Conservation (phyloP, 176 grass and related monocot genomes). For the Phoenix dactylifera region DNA sequence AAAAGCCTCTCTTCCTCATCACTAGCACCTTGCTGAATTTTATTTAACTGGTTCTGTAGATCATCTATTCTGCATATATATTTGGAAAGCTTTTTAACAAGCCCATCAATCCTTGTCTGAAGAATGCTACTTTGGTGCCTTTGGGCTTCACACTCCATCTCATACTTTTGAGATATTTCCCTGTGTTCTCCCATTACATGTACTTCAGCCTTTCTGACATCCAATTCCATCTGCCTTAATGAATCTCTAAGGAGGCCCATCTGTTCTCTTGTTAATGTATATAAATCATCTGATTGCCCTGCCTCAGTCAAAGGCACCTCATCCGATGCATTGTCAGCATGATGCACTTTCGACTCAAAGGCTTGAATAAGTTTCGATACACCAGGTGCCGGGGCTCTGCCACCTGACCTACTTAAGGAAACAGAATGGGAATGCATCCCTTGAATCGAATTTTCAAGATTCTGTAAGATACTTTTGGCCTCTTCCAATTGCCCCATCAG, state of each 20-base stretch:
- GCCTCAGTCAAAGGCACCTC: constrained; percentile 19
- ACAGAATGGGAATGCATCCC: constrained; percentile 44
- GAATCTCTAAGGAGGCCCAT: constrained; percentile 41
- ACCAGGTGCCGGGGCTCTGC: constrained; percentile 28
- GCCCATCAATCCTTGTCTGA: constrained; percentile 55
- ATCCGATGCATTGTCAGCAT: constrained; percentile 38
- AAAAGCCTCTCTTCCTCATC: constrained; percentile 37
- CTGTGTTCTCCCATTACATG: constrained; percentile 32
- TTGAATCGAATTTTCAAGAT: constrained; percentile 66
- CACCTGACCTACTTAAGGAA: constrained; percentile 8
- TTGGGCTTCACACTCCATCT: constrained; percentile 33
- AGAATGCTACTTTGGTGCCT: constrained; percentile 29
- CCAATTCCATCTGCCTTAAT: constrained; percentile 44
- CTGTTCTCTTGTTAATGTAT: constrained; percentile 39
- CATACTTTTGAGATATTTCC: constrained; percentile 33
- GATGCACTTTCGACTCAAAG: constrained; percentile 64
- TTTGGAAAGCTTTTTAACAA: constrained; percentile 44
- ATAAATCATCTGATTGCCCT: constrained; percentile 36
- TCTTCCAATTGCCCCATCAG: constrained; percentile 51
- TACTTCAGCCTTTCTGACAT: constrained; percentile 50
- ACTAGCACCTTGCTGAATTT: constrained; percentile 42
- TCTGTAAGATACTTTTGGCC: constrained; percentile 51
- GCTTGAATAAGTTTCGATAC: constrained; percentile 88
- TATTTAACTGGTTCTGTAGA: constrained; percentile 44
- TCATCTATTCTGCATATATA: constrained; percentile 47